A percentile compares a stretch with the other conserved stretches of the same genome.
These are phyloP conservation scores for Talaromyces verruculosus DNA, from an alignment of 2,329 filamentous ascomycete genomes.

Conservation along the genomic window DNA sequence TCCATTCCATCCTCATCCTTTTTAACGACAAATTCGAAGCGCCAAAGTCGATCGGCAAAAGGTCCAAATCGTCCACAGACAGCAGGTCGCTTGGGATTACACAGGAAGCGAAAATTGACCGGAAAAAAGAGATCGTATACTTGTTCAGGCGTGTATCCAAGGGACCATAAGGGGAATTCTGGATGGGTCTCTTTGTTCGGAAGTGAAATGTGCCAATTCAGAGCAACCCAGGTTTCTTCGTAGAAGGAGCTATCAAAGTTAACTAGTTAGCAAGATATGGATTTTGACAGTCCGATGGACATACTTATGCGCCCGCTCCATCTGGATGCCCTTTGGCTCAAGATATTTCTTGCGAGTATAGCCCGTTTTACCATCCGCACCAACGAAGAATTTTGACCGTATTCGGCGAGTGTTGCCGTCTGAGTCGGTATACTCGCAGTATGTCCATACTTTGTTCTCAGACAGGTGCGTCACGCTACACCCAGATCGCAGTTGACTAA, in stretches of 20 bases:
- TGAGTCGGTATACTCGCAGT: slow-evolving; percentile 10
- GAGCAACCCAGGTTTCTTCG: slow-evolving; percentile 47
- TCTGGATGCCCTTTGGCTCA: slow-evolving; percentile 37
- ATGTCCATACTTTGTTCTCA: slow-evolving; percentile 8
- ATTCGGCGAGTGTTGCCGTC: background rate
- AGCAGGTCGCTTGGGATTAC: slow-evolving; percentile 43
- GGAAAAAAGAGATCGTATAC: slow-evolving; percentile 54
- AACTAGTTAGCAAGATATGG: slow-evolving; percentile 18
- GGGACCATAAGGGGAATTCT: slow-evolving; percentile 49
- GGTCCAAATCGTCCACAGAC: slow-evolving; percentile 50
- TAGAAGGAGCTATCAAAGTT: slow-evolving; percentile 12
- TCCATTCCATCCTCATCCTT: slow-evolving; percentile 31
- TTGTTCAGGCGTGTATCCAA: slow-evolving; percentile 48
- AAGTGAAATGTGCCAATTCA: slow-evolving; percentile 47
- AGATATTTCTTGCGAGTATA: slow-evolving; percentile 49
- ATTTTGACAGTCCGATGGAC: background rate
- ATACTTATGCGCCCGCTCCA: slow-evolving; percentile 1
- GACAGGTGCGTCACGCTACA: background rate
- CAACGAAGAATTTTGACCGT: slow-evolving; percentile 24
- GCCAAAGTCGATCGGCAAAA: slow-evolving; percentile 44
- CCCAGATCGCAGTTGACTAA: slow-evolving; percentile 1
- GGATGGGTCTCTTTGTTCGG: slow-evolving; percentile 52
- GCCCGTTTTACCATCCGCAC: slow-evolving; percentile 52
- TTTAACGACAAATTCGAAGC: slow-evolving; percentile 41
- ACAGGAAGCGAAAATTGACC: slow-evolving; percentile 39